Evolutionary conservation across 306 rosid species (phyloP), one percentile per base, ranked within the genome.

Genomic region (Adenanthera pavonina): DNA sequence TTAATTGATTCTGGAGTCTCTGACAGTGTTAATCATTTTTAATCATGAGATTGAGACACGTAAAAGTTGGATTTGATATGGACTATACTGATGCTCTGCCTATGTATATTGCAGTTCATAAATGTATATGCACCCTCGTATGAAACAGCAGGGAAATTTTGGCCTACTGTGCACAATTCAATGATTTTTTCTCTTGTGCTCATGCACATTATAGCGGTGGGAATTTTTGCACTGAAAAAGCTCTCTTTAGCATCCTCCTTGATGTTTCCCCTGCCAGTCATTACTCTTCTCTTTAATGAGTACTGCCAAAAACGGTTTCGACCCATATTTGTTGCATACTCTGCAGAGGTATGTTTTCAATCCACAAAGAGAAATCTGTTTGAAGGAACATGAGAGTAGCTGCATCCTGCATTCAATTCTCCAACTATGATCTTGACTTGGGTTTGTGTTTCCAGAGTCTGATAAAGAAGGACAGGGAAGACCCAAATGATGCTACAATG

Each of bases 231-330:
- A 20, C 64, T 87, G 81, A 95, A 95, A 88, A 88, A 81, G 65
- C 87, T 89, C 76, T 51, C 94, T 59, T 43, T 75, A 12, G 90
- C 90, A 52, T 64, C 99, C 51, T 75, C 84, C 65, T 77, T 87
- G 76, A 69, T 57, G 7, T 33, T 93, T 73, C 99, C 99, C 75
- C 92, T 95, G 67, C 97, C 99, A 4, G 13, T 91, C 76, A 89
- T 93, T 68, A 95, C 98, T 0, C 99, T 95, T 78, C 90, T 95
- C 30, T 95, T 95, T 48, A 93, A 95, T 1, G 96, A 89, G 84
- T 95, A 95, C 89, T 95, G 99, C 85, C 97, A 96, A 46, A 93
- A 95, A 87, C 90, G 99, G 59, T 95, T 95, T 89, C 92, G 91
- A 2, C 97, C 99, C 25, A 87, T 87, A 73, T 95, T 91, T 62